Evolutionary conservation across 495 filamentous ascomycete species (phyloP).

Genomic region (Penicillium goetzii): DNA sequence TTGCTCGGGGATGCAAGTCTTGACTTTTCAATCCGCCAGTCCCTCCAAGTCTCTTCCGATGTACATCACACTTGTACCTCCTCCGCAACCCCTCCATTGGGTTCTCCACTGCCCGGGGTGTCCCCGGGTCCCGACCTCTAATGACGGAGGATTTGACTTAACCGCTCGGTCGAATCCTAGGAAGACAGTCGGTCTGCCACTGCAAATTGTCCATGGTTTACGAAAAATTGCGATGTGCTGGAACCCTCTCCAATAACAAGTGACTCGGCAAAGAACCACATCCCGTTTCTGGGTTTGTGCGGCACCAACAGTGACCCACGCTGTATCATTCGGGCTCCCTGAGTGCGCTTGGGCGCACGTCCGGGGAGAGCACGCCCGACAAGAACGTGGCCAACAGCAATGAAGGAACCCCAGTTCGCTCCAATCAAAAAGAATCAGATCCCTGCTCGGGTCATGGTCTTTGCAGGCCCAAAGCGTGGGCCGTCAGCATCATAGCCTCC

Average conservation of each 20-base stretch:
- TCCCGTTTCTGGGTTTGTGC: not conserved
- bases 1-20: not conserved
- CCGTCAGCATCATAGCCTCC: not conserved
- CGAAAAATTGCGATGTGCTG: not conserved
- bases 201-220: not conserved
- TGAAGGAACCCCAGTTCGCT: not conserved
- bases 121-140: slow-evolving; percentile 6
- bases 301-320: not conserved
- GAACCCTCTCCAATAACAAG: not conserved
- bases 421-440: not conserved
- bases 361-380: not conserved
- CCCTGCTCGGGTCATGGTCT: slow-evolving; percentile 5
- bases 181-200: not conserved
- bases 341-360: not conserved
- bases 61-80: slow-evolving; percentile 1
- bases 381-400: not conserved
- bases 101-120: slow-evolving; percentile 1
- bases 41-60: not conserved
- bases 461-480: slow-evolving; percentile 5
- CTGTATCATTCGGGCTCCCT: not conserved
- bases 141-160: not conserved
- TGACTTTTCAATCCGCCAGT: not conserved
- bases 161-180: not conserved
- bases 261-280: not conserved
- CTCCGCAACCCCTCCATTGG: not conserved